Conservation (phyloP, 2,329 filamentous ascomycete species). For the Apiospora saccharicola region DNA sequence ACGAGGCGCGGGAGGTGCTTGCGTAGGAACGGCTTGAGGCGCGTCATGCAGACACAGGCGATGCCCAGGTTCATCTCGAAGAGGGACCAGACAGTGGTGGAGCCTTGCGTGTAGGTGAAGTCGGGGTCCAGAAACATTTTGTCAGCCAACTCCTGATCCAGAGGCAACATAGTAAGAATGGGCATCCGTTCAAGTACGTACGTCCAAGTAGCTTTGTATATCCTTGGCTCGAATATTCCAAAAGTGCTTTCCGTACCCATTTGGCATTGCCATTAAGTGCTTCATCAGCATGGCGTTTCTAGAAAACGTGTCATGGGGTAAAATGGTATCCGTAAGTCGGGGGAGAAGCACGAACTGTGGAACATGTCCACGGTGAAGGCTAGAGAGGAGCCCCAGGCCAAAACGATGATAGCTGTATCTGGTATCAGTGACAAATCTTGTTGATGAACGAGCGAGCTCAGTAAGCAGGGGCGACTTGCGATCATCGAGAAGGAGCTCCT, state of each 20-base stretch:
- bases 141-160: not conserved
- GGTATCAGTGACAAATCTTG: not conserved
- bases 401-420: not conserved
- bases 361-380: not conserved
- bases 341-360: not conserved
- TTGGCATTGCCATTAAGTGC: not conserved
- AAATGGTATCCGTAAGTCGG: not conserved
- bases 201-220: not conserved
- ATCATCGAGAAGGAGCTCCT: conserved; percentile 1
- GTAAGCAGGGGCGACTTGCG: not conserved
- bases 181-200: not conserved
- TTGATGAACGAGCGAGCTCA: not conserved
- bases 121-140: conserved; percentile 26
- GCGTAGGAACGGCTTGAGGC: conserved; percentile 37
- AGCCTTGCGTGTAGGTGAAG: conserved; percentile 37
- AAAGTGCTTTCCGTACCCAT: conserved; percentile 1
- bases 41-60: conserved; percentile 37
- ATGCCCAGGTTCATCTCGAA: conserved; percentile 41
- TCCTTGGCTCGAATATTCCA: not conserved
- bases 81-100: conserved; percentile 37
- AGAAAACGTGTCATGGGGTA: not conserved
- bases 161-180: not conserved
- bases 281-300: not conserved
- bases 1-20: conserved; percentile 33
- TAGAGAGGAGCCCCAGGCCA: conserved; percentile 1